Base-by-base conservation (phyloP, 2,329 filamentous ascomycete species). In the Ambrosiella beaveri region DNA sequence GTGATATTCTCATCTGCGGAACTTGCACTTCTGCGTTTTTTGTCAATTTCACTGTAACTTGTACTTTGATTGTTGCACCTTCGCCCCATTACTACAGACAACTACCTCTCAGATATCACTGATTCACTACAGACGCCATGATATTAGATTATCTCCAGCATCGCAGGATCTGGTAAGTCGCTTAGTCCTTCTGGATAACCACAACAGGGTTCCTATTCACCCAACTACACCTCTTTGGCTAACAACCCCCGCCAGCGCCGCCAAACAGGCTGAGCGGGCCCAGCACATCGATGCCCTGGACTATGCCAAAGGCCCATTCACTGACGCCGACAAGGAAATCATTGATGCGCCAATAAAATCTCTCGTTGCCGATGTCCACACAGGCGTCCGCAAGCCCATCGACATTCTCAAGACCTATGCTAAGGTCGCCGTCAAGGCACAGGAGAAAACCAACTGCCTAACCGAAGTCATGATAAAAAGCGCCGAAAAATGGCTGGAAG, bases 321-420 rank as follows among this genome's bases (percentile, higher is more conserved):
- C 81, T 2, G 64, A 74, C 0, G 64, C 74, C 44, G 88, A 96
- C 64, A 76, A 78, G 53, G 72, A 76, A 2, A 84, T 88, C 57
- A 74, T 95, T 59, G 73, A 81, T 61, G 82, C 79, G 61, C 80
- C 88, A 12, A 93, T 96, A 61, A 80, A 85, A 63, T 75, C 85
- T 59, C 79, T 95, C 2, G 89, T 95, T 5, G 71, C 82, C 61
- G 80, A 85, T 71, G 85, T 95, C 2, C 87, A 91, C 38, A 77
- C 79, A n/a, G 78, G 82, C 50, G 71, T 74, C 57, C 73, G 81
- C 54, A 75, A 78, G 11, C 83, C 90, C 0, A 68, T 84, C 27
- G 82, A 88, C 61, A 79, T 96, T 52, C 80, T 96, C n/a, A 81
- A 76, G 61, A 82, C 88, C 9, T 97, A 96, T 68, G 86, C 86